phyloP scores from a whole-genome alignment of 345 rosid genomes.

The Euphorbia peplus region DNA sequence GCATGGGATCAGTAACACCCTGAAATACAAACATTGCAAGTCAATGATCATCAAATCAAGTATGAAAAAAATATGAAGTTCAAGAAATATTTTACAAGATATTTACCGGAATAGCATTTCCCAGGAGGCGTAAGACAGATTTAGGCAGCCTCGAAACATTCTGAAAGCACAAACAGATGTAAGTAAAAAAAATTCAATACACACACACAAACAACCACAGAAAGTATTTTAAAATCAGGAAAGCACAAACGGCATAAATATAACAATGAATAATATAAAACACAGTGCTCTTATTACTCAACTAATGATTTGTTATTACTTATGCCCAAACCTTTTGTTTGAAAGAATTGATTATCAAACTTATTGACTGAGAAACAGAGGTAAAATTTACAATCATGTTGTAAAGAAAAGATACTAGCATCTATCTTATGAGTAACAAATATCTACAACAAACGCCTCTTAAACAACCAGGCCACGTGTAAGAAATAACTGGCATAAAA shows the following conservation, averaged over 20 bases:
- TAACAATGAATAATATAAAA: background rate
- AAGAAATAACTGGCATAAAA: background rate
- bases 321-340: background rate
- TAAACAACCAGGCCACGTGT: background rate
- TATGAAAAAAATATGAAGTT: background rate
- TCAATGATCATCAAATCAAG: background rate
- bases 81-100: background rate
- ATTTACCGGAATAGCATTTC: conserved; percentile 79
- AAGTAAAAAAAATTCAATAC: conserved; percentile 7
- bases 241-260: conserved; percentile 15
- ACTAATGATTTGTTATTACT: background rate
- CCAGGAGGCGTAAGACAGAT: conserved; percentile 85
- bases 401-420: background rate
- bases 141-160: conserved; percentile 78
- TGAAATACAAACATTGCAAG: conserved; percentile 40
- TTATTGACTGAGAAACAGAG: background rate
- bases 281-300: background rate
- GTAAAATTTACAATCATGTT: background rate
- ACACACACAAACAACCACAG: too few species aligned
- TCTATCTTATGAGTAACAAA: background rate
- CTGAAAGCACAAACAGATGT: conserved; percentile 39
- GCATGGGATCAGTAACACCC: conserved; percentile 99
- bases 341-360: background rate
- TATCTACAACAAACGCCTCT: background rate
- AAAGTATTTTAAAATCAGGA: conserved; percentile 16